These are phyloP conservation scores for Plasmodium vivax DNA, from an alignment of 169 alveolate species.

Conservation along the genomic window DNA sequence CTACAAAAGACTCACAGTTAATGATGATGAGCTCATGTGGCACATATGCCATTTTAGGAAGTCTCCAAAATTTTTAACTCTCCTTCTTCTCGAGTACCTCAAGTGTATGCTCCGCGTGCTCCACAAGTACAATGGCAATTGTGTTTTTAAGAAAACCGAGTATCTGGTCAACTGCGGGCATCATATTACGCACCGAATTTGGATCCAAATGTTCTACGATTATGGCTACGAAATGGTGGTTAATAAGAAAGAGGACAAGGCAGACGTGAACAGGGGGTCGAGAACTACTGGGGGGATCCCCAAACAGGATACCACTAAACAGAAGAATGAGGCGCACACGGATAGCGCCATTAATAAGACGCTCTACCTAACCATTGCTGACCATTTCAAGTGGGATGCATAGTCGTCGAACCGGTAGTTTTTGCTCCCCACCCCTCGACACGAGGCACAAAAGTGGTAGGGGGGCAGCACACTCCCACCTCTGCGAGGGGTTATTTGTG, in stretches of 20 bases:
- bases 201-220: conserved; percentile 82
- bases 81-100: conserved; percentile 57
- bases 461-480: background rate
- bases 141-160: conserved; percentile 78
- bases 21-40: conserved; percentile 76
- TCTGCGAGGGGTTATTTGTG: background rate
- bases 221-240: conserved; percentile 76
- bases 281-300: background rate
- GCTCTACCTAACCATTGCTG: conserved; percentile 82
- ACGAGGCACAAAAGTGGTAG: background rate
- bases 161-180: conserved; percentile 82
- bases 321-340: background rate
- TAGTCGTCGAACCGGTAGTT: background rate
- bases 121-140: conserved; percentile 43
- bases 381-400: conserved; percentile 83
- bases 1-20: conserved; percentile 77
- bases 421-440: background rate
- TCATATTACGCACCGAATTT: conserved; percentile 83
- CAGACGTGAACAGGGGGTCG: conserved; percentile 3
- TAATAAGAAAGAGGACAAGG: background rate
- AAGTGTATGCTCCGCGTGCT: conserved; percentile 58
- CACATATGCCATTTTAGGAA: conserved; percentile 45
- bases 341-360: conserved; percentile 76
- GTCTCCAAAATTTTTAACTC: conserved; percentile 29
- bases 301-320: background rate